phyloP scores from a whole-genome alignment of 2,329 filamentous ascomycete species.

The Teratosphaeria viscida region DNA sequence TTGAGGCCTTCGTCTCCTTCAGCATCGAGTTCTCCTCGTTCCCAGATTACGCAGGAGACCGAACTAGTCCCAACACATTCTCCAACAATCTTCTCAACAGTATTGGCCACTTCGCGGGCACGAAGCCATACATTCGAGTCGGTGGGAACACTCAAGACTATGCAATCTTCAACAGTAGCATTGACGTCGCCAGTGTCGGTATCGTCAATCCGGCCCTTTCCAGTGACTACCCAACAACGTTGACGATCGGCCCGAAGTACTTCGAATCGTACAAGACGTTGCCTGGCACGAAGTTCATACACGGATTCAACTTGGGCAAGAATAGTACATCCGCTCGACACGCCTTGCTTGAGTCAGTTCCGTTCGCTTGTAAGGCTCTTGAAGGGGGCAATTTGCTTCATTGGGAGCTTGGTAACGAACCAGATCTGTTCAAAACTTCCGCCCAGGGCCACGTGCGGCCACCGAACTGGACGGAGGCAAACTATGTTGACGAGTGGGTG shows the following conservation, averaged over 20 bases:
- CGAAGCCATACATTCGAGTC: conserved; percentile 51
- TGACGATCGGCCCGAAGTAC: conserved; percentile 50
- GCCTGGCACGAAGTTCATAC: conserved; percentile 45
- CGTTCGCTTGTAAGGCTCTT: conserved; percentile 48
- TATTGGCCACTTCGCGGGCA: conserved; percentile 29
- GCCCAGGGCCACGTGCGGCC: conserved; percentile 44
- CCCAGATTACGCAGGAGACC: conserved; percentile 45
- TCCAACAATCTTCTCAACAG: conserved; percentile 32
- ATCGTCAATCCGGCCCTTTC: conserved; percentile 42
- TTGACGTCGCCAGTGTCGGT: conserved; percentile 42
- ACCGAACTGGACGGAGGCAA: conserved; percentile 41
- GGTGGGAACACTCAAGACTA: conserved; percentile 60
- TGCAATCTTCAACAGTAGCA: conserved; percentile 47
- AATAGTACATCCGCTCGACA: conserved; percentile 43
- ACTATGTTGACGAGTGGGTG: conserved; percentile 49
- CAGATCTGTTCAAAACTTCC: conserved; percentile 48
- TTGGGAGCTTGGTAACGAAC: conserved; percentile 58
- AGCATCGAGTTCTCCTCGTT: conserved; percentile 45
- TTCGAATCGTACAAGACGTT: conserved; percentile 54
- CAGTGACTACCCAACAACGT: conserved; percentile 49
- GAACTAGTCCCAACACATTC: conserved; percentile 46
- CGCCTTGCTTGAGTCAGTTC: conserved; percentile 44
- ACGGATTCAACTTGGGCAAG: conserved; percentile 51
- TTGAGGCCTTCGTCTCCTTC: conserved; percentile 41
- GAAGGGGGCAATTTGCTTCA: conserved; percentile 40